Evolutionary conservation across 306 rosid species (phyloP), one percentile per base, ranked within the genome.

Genomic region (Cercis canadensis): DNA sequence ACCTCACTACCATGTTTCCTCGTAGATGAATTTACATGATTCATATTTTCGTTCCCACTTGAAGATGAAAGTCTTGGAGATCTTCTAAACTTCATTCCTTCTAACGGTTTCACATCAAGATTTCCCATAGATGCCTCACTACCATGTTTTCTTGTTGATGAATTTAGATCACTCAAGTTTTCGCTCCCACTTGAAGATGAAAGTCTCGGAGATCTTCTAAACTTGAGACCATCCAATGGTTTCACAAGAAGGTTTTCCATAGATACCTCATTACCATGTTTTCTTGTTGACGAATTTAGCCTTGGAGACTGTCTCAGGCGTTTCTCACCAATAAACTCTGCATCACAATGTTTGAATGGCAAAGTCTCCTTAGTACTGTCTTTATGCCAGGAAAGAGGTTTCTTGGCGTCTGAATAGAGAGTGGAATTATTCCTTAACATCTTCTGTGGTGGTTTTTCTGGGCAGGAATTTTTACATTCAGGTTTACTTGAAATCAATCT

Each of bases 241-340:
- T 67, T 36, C 11, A 4, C 49, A 49, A 12, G 53, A 39, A 44
- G 55, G 17, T 33, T 70, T 43, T 64, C 62, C 69, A 41, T 31
- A 29, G 8, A 67, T 52, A 58, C 62, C 60, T 49, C 40, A n/a
- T 44, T 53, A 37, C 37, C 43, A 40, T 40, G 33, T 37, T 37
- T 8, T 37, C 43, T 37, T 67, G 62, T 21, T 31, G 67, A 41
- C 46, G 75, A 46, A 39, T 11, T 45, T 36, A 70, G 36, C 63
- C 78, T 79, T 33, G 80, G 63, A 45, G 67, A 80, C 68, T 69
- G 63, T 56, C 84, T 76, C 69, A 72, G 46, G 29, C 50, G 58
- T 63, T 68, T 63, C 66, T 67, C 72, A 37, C 47, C 69, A 43
- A 13, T 18, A 31, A 77, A 29, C 33, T 62, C 39, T 10, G 9